Percentiles rank a stretch among this genome's conserved stretches.
phyloP scores from a whole-genome alignment of 768 basidiomycete species.

The Grammothele lineata region DNA sequence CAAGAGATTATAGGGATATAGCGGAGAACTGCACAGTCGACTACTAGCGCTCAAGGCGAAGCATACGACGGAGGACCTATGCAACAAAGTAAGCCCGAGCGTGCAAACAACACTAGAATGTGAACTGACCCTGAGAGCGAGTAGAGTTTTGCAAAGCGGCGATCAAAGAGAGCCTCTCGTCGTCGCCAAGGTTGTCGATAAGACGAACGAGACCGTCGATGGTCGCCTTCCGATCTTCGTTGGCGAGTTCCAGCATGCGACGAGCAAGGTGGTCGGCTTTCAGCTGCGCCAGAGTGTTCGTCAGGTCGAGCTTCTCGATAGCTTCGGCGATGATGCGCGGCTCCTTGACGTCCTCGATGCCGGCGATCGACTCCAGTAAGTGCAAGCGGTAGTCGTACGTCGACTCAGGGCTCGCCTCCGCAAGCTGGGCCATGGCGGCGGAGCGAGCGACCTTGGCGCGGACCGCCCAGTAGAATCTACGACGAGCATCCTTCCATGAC shows the following conservation, averaged over 20 bases:
- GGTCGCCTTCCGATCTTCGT: slow-evolving; percentile 74
- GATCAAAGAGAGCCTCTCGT: slow-evolving; percentile 63
- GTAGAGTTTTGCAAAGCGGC: slow-evolving; percentile 54
- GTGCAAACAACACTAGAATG: background rate
- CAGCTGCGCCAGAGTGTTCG: slow-evolving; percentile 57
- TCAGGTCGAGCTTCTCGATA: slow-evolving; percentile 69
- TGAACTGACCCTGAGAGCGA: slow-evolving; percentile 49
- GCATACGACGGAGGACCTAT: slow-evolving; percentile 20
- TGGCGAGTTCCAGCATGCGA: slow-evolving; percentile 60
- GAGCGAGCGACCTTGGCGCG: slow-evolving; percentile 78
- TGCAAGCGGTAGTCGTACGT: slow-evolving; percentile 61
- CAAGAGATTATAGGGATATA: too few relatives aligned
- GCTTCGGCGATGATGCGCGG: slow-evolving; percentile 57
- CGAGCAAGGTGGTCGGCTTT: slow-evolving; percentile 66
- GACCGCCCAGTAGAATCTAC: slow-evolving; percentile 92
- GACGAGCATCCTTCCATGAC: slow-evolving; percentile 85
- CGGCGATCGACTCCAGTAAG: slow-evolving; percentile 59
- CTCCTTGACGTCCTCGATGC: slow-evolving; percentile 46
- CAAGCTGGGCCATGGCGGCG: slow-evolving; percentile 55
- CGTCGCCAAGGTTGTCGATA: slow-evolving; percentile 67
- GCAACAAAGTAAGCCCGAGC: background rate
- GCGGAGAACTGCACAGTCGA: too few relatives aligned
- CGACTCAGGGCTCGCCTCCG: slow-evolving; percentile 68
- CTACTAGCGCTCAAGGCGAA: slow-evolving; percentile 1
- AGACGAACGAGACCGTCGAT: slow-evolving; percentile 70